phyloP scores from a whole-genome alignment of 192 early-diverging fungal genomes.

The Coemansia sp. region DNA sequence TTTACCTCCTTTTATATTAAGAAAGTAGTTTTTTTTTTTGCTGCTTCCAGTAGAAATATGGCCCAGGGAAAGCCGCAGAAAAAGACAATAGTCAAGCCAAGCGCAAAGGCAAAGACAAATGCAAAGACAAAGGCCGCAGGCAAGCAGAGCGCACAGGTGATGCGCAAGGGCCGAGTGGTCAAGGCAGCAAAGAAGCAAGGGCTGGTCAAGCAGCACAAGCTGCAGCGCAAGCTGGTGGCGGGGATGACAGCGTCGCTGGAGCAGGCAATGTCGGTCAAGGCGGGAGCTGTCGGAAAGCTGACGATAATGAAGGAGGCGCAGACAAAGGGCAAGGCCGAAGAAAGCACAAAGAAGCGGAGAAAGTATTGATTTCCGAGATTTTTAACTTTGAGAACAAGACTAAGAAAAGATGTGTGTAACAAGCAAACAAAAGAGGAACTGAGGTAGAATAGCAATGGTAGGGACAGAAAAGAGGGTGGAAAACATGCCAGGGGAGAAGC shows the following conservation, averaged over 20 bases:
- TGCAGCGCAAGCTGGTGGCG: conserved; percentile 46
- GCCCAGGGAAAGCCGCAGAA: conserved; percentile 48
- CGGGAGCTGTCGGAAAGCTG: conserved; percentile 67
- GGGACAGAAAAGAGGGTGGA: neutral
- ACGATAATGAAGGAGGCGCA: conserved; percentile 67
- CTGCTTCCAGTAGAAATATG: neutral
- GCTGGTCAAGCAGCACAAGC: conserved; percentile 29
- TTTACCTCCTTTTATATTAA: neutral
- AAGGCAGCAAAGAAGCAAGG: conserved; percentile 43
- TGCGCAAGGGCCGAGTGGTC: conserved; percentile 40
- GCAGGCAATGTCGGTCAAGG: conserved; percentile 66
- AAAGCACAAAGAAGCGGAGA: conserved; percentile 36
- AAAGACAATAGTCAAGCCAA: conserved; percentile 33
- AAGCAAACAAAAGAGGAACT: neutral
- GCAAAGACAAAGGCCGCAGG: too few species aligned
- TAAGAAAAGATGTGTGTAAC: too few species aligned
- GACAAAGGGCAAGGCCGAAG: conserved; percentile 55
- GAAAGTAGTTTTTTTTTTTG: neutral
- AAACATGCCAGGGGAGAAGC: neutral
- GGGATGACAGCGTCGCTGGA: conserved; percentile 42
- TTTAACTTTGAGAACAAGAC: neutral
- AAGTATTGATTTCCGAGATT: conserved; percentile 36
- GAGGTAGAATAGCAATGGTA: neutral
- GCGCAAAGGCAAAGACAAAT: neutral
- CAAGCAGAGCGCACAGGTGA: neutral